Evolutionary conservation across 192 early-diverging fungal species (phyloP).

Genomic region (Podila clonocystis): DNA sequence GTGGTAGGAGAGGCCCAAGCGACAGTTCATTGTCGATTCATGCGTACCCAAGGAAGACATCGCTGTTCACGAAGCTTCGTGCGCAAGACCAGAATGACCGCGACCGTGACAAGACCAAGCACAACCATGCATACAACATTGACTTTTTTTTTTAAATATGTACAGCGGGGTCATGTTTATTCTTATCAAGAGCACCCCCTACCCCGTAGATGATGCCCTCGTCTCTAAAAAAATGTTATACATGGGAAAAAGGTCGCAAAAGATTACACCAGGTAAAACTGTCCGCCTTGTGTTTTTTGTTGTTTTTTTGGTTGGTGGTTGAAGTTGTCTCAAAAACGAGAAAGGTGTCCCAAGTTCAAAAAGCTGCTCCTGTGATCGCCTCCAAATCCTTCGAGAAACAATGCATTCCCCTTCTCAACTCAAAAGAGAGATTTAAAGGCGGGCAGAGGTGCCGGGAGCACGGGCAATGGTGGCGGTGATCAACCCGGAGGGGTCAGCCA

Average conservation of each 20-base stretch:
- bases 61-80: no score
- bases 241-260: background rate
- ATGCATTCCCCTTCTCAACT: background rate
- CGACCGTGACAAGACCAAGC: no score
- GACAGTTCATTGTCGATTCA: no score
- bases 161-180: background rate
- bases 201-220: conserved; percentile 1
- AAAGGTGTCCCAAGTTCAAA: no score
- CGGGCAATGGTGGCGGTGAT: conserved; percentile 78
- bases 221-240: background rate
- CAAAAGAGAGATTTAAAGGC: conserved; percentile 14
- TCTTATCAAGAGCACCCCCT: background rate
- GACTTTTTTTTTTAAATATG: background rate
- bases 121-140: no score
- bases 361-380: no score
- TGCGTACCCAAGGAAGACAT: no score
- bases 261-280: background rate
- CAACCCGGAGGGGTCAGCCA: conserved; percentile 77
- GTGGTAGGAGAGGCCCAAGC: no score
- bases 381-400: no score
- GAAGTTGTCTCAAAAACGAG: no score
- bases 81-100: no score
- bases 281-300: background rate
- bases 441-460: conserved; percentile 39
- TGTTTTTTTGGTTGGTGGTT: background rate